Evolutionary conservation across 305 asterid species (phyloP).

Genomic region (Fraxinus paxiana): DNA sequence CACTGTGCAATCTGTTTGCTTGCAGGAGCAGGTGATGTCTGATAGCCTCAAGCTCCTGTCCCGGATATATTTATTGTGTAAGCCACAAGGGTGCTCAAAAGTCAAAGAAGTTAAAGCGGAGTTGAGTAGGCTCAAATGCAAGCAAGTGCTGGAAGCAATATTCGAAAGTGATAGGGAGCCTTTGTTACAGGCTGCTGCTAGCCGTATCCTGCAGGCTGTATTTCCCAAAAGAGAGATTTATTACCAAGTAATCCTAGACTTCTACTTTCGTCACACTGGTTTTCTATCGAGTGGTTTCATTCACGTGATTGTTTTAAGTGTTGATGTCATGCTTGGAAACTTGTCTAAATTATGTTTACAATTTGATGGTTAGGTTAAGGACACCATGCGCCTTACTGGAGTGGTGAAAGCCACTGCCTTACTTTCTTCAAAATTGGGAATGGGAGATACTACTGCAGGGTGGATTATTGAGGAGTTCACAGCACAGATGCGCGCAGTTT

Average conservation of each 20-base stretch:
- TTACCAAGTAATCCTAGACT: slow-evolving; percentile 64
- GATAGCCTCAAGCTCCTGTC: slow-evolving; percentile 91
- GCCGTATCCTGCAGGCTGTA: slow-evolving; percentile 78
- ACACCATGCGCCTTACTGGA: slow-evolving; percentile 83
- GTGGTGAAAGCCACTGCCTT: slow-evolving; percentile 79
- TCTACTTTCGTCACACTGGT: slow-evolving; percentile 10
- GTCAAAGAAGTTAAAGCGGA: slow-evolving; percentile 60
- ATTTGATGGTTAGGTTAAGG: slow-evolving; percentile 66
- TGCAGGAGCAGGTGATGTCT: slow-evolving; percentile 92
- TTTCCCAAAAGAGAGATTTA: slow-evolving; percentile 79
- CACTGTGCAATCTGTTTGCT: slow-evolving; percentile 59
- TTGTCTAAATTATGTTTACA: slow-evolving; percentile 20
- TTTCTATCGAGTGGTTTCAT: slow-evolving; percentile 8
- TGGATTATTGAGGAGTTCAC: slow-evolving; percentile 96
- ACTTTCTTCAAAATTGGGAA: slow-evolving; percentile 77
- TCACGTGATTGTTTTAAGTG: not conserved
- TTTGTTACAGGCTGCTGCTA: slow-evolving; percentile 78
- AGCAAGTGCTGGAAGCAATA: slow-evolving; percentile 71
- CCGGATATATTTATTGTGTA: slow-evolving; percentile 57
- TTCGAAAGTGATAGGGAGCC: slow-evolving; percentile 95
- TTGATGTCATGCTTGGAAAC: not conserved
- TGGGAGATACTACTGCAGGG: slow-evolving; percentile 75
- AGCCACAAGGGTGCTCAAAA: slow-evolving; percentile 55
- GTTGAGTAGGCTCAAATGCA: slow-evolving; percentile 62
- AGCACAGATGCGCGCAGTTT: slow-evolving; percentile 95